Base-by-base conservation (phyloP, 2,329 filamentous ascomycete genomes). In the Chaetothyriales sp. region DNA sequence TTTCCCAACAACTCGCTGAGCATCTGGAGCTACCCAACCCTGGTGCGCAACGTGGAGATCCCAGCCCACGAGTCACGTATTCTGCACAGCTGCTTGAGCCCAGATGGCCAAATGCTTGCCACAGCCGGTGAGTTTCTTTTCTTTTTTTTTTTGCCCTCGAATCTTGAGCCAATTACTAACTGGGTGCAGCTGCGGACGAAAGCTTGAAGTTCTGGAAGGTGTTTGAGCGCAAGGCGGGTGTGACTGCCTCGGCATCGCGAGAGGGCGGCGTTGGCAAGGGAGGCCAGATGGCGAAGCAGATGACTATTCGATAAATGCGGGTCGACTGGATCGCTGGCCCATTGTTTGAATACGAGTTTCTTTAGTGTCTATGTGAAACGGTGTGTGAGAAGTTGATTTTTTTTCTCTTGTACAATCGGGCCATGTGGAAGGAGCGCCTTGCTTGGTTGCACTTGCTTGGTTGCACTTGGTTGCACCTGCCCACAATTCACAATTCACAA, bases 151-250 rank as follows among this genome's bases (percentile, higher is more conserved):
- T 1, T n/a, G 12, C 8, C 10, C 47, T 9, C 46, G 43, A 5
- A n/a, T n/a, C n/a, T n/a, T 19, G 43, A 45, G 12, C 26, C 12
- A 28, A 36, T 25, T 18, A 47, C 50, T 51, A 52, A 49, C 59
- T 58, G 61, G 66, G 54, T 44, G 28, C 56, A 80, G 86, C 90
- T 61, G 89, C 90, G 39, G 92, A 98, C 63, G 92, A 98, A 76
- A 90, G 84, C 65, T 77, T 98, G 68, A 98, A 98, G 74, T 98
- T 98, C 77, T 98, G 92, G 92, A 98, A 98, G 81, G 78, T 98
- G 61, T 98, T 98, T 64, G 92, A 98, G 78, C 95, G 95, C 79
- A 96, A 95, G 79, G 75, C 89, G 18, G 88, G 87, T 50, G 73
- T 78, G 53, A 73, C 78, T 54, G 78, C 81, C 48, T 78, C 80